Evolutionary conservation across 306 rosid genomes (phyloP).

Genomic region (Coriaria nepalensis): DNA sequence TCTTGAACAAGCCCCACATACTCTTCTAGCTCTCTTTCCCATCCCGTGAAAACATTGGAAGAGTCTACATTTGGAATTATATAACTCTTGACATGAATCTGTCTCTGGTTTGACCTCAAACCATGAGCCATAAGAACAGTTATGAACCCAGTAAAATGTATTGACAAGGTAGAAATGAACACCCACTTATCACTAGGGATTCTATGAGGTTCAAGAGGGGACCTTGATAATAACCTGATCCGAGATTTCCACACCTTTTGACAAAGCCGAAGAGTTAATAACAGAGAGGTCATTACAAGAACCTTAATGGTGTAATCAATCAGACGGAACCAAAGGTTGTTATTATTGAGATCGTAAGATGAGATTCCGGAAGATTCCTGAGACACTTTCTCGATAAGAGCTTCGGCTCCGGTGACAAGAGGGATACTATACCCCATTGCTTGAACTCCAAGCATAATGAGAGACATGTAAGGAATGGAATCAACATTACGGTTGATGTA

Average conservation of each 20-base stretch:
- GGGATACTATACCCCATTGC: conserved; percentile 80
- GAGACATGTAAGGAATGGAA: conserved; percentile 59
- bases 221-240: conserved; percentile 39
- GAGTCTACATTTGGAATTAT: conserved; percentile 18
- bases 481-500: conserved; percentile 43
- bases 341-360: conserved; percentile 38
- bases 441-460: conserved; percentile 70
- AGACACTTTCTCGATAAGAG: conserved; percentile 50
- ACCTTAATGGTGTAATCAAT: conserved; percentile 70
- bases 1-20: conserved; percentile 81
- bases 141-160: conserved; percentile 51
- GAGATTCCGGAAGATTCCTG: conserved; percentile 32
- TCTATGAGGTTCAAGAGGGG: conserved; percentile 41
- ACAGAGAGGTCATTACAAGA: conserved; percentile 48
- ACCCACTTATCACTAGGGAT: conserved; percentile 64
- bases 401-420: conserved; percentile 72
- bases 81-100: conserved; percentile 20
- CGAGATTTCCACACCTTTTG: conserved; percentile 95
- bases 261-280: conserved; percentile 64
- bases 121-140: conserved; percentile 41
- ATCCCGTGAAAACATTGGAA: conserved; percentile 26
- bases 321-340: conserved; percentile 39
- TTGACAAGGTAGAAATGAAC: conserved; percentile 29
- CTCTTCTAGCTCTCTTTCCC: conserved; percentile 65
- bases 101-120: conserved; percentile 24